Evolutionary conservation across 1,139 yeast species (phyloP).

Genomic region (Kodamaea arcana): DNA sequence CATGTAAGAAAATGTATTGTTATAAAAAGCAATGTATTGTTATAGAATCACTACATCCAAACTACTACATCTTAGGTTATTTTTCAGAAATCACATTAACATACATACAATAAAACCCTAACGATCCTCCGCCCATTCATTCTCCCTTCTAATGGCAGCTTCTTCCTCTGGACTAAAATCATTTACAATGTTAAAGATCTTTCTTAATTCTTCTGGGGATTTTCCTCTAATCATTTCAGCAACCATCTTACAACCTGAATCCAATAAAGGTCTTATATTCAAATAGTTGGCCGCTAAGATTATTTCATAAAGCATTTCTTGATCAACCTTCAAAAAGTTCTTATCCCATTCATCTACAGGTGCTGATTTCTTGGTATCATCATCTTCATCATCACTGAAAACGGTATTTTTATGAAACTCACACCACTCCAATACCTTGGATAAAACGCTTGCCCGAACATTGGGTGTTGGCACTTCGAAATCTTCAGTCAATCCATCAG

Average conservation of each 20-base stretch:
- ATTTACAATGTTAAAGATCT: slow-evolving; percentile 90
- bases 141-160: slow-evolving; percentile 94
- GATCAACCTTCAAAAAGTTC: slow-evolving; percentile 92
- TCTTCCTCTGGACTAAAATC: slow-evolving; percentile 98
- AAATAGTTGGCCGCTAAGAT: slow-evolving; percentile 93
- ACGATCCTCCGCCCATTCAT: slow-evolving; percentile 99
- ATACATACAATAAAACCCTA: too few relatives aligned
- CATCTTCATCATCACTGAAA: slow-evolving; percentile 69
- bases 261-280: slow-evolving; percentile 88
- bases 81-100: too few relatives aligned
- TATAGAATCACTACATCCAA: too few relatives aligned
- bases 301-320: slow-evolving; percentile 96
- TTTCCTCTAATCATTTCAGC: slow-evolving; percentile 98
- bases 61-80: too few relatives aligned
- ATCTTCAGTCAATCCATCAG: slow-evolving; percentile 57
- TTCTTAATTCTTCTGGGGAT: slow-evolving; percentile 93
- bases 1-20: too few relatives aligned
- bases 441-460: slow-evolving; percentile 79
- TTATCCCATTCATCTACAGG: slow-evolving; percentile 97
- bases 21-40: too few relatives aligned
- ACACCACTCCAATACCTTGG: slow-evolving; percentile 95
- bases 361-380: slow-evolving; percentile 69
- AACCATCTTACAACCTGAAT: slow-evolving; percentile 94
- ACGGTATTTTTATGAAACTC: slow-evolving; percentile 89
- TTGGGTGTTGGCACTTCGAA: slow-evolving; percentile 91